phyloP scores from a whole-genome alignment of 169 alveolate species.

The Plasmodium yoelii region DNA sequence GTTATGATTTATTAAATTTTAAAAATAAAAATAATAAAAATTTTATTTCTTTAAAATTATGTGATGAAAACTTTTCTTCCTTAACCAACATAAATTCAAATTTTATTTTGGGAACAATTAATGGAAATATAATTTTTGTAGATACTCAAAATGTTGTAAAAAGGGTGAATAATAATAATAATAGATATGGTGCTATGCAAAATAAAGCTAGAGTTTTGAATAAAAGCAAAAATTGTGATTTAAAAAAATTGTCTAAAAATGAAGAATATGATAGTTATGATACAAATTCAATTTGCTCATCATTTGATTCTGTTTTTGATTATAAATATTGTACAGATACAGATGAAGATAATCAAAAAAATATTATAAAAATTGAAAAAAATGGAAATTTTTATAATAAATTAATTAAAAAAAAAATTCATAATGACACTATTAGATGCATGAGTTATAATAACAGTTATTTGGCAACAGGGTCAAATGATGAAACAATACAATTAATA shows the following conservation, averaged over 20 bases:
- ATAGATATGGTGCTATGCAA: too few species aligned
- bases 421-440: slow-evolving; percentile 80
- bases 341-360: not conserved
- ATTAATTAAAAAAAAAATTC: slow-evolving; percentile 59
- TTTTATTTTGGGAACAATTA: slow-evolving; percentile 36
- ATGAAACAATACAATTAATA: slow-evolving; percentile 81
- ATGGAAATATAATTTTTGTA: slow-evolving; percentile 35
- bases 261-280: slow-evolving; percentile 3
- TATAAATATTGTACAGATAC: not conserved
- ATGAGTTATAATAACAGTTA: slow-evolving; percentile 69
- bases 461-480: slow-evolving; percentile 81
- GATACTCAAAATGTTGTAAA: slow-evolving; percentile 34
- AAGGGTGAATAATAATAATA: not conserved
- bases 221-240: not conserved
- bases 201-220: too few species aligned
- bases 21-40: slow-evolving; percentile 37
- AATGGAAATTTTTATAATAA: slow-evolving; percentile 14
- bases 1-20: slow-evolving; percentile 15
- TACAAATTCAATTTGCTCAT: slow-evolving; percentile 5
- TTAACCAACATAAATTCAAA: slow-evolving; percentile 6
- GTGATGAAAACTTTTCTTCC: slow-evolving; percentile 37
- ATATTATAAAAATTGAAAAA: not conserved
- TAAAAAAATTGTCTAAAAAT: not conserved
- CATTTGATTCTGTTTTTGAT: slow-evolving; percentile 63
- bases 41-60: slow-evolving; percentile 59